Base-by-base conservation (phyloP, 495 filamentous ascomycete species). In the Penicillium bovifimosum region DNA sequence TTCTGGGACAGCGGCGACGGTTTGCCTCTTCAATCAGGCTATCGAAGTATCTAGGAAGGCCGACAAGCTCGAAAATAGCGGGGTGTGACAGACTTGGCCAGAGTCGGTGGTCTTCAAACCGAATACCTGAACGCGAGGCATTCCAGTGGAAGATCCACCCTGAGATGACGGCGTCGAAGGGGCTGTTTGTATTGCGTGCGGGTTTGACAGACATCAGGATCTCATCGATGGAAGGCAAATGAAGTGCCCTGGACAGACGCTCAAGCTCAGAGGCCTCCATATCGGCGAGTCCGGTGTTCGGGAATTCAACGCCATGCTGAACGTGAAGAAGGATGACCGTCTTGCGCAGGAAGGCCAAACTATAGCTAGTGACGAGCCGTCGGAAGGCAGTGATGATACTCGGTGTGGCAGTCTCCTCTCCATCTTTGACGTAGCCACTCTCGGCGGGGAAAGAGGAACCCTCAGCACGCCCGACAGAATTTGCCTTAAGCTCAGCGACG, bases 1-100 rank as follows among this genome's bases (percentile, higher is more conserved):
- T 91, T 9, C 81, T 96, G 3, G 90, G 91, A 60, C 93, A 99
- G 47, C 81, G 84, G 34, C 87, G 76, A 54, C 83, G 84, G 56
- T 95, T 90, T 20, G 87, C 87, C 66, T 96, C 91, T 56, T 95
- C 90, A 45, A 93, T 93, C 31, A 99, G 72, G n/a, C 82, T 86
- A 64, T 96, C 95, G 56, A 86, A 97, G 58, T 90, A 88, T 68
- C 87, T 87, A 2, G 93, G 93, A 16, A 99, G 72, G 1, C 93
- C 95, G 36, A 97, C 83, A 8, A 99, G 82, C 66, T 99, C 93
- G 60, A 90, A 93, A 51, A 97, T 95, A 4, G 81, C 86, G 0
- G 93, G 95, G 66, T 98, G 93, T 41, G 86, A 79, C 42, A 93
- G 67, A 29, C 71, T 75, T 6, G 71, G 72, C 68, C 70, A 75